Percentiles rank a stretch among this genome's conserved stretches.
phyloP scores from a whole-genome alignment of 2,329 filamentous ascomycete genomes.

The Aspergillus aculeatinus region DNA sequence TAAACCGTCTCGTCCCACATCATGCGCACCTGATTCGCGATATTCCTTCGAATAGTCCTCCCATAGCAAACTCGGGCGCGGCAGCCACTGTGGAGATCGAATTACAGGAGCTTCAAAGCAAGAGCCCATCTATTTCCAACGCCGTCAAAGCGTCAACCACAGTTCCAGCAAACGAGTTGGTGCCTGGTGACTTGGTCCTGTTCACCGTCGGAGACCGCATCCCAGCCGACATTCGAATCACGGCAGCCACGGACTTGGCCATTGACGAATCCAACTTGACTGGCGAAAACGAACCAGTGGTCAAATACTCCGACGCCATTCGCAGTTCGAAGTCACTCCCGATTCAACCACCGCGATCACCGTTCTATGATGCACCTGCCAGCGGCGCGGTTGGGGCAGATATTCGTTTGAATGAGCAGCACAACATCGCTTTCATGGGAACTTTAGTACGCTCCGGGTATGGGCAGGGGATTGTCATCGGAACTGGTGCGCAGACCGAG shows the following conservation, averaged over 20 bases:
- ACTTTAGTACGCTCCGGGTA: constrained; percentile 93
- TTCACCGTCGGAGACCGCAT: constrained; percentile 97
- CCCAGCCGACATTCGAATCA: constrained; percentile 93
- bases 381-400: constrained; percentile 62
- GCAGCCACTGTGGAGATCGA: constrained; percentile 46
- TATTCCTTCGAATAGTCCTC: constrained; percentile 26
- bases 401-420: constrained; percentile 69
- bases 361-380: constrained; percentile 59
- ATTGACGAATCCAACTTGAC: constrained; percentile 97
- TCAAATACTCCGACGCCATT: constrained; percentile 68
- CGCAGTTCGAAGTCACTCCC: constrained; percentile 29
- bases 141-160: constrained; percentile 75
- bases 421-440: constrained; percentile 97
- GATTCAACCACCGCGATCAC: constrained; percentile 51
- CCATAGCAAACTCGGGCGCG: constrained; percentile 21
- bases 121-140: constrained; percentile 55
- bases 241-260: constrained; percentile 80
- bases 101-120: constrained; percentile 48
- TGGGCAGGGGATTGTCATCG: constrained; percentile 95
- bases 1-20: constrained; percentile 91
- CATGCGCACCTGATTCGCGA: constrained; percentile 89
- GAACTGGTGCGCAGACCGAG: constrained; percentile 88
- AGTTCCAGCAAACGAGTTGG: constrained; percentile 81
- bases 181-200: constrained; percentile 87
- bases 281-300: constrained; percentile 91